Percentiles rank a stretch among this genome's conserved stretches.
These are phyloP conservation scores for Colletotrichum salicis DNA, from an alignment of 2,329 filamentous ascomycete species.

Conservation along the genomic window DNA sequence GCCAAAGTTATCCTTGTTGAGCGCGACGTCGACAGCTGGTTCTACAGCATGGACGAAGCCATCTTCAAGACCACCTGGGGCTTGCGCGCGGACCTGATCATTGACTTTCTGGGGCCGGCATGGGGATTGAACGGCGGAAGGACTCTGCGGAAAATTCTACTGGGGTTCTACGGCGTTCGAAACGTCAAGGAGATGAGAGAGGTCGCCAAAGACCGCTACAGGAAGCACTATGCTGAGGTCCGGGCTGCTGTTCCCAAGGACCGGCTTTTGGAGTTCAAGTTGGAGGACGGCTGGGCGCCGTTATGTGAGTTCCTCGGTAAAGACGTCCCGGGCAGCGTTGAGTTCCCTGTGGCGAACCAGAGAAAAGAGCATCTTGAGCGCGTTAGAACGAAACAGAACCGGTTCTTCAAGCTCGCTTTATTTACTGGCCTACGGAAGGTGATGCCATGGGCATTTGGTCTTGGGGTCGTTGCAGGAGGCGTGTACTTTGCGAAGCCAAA, in stretches of 20 bases:
- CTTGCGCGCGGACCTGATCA: slow-evolving; percentile 35
- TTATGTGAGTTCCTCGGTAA: slow-evolving; percentile 52
- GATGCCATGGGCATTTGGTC: not conserved
- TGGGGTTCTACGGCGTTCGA: slow-evolving; percentile 43
- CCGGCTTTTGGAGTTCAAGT: slow-evolving; percentile 50
- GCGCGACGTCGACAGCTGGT: slow-evolving; percentile 46
- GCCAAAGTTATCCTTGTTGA: slow-evolving; percentile 46
- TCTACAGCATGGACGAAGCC: slow-evolving; percentile 44
- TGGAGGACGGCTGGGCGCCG: slow-evolving; percentile 54
- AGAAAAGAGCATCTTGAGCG: slow-evolving; percentile 34
- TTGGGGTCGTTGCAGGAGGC: no score
- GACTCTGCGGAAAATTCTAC: slow-evolving; percentile 40
- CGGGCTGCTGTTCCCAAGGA: slow-evolving; percentile 46
- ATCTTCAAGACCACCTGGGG: slow-evolving; percentile 42
- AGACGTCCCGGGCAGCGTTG: slow-evolving; percentile 44
- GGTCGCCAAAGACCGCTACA: slow-evolving; percentile 51
- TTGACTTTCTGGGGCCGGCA: slow-evolving; percentile 42
- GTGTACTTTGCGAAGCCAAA: no score
- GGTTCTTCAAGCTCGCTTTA: slow-evolving; percentile 14
- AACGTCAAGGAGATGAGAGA: slow-evolving; percentile 45
- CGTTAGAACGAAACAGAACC: slow-evolving; percentile 22
- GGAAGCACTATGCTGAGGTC: slow-evolving; percentile 50
- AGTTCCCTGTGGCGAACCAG: slow-evolving; percentile 48
- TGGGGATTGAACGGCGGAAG: slow-evolving; percentile 44
- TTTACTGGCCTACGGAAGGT: not conserved